A percentile compares a stretch with the other conserved stretches of the same genome.
Evolutionary conservation across 2,329 filamentous ascomycete species (phyloP).

Genomic region (Cladosporium sp.): DNA sequence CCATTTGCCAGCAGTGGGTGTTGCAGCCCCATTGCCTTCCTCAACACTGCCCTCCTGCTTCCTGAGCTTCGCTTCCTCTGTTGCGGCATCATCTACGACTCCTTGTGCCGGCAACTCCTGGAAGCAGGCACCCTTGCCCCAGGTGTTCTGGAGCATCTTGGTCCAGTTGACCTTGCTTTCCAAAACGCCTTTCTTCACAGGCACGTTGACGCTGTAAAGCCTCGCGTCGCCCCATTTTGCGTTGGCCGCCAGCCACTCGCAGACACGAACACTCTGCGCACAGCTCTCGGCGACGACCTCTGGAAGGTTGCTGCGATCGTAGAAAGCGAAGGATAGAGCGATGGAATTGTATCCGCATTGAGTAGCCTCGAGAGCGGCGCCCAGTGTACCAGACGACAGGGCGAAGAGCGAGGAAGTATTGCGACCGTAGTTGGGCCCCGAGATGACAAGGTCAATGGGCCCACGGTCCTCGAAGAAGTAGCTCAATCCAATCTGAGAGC

Average conservation of each 20-base stretch:
- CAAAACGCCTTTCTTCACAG: constrained; percentile 69
- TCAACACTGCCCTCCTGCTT: constrained; percentile 51
- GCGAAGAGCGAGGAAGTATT: constrained; percentile 49
- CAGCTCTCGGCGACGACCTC: constrained; percentile 74
- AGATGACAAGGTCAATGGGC: constrained; percentile 45
- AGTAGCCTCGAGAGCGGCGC: constrained; percentile 47
- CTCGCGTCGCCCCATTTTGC: constrained; percentile 59
- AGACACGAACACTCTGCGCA: constrained; percentile 66
- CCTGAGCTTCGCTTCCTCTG: constrained; percentile 68
- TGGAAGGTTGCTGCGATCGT: constrained; percentile 76
- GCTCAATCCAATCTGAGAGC: constrained; percentile 45
- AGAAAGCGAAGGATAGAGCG: constrained; percentile 87
- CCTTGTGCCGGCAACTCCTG: constrained; percentile 64
- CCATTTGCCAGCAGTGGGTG: constrained; percentile 45
- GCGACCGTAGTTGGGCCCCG: constrained; percentile 47
- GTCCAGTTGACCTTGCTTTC: constrained; percentile 73
- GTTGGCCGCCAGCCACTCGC: constrained; percentile 71
- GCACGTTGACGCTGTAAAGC: constrained; percentile 88
- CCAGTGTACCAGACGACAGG: constrained; percentile 45
- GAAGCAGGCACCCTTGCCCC: constrained; percentile 81
- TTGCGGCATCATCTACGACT: constrained; percentile 53
- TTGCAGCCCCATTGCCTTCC: constrained; percentile 28
- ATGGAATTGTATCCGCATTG: constrained; percentile 55
- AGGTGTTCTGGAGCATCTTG: constrained; percentile 83
- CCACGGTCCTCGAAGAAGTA: constrained; percentile 42